These are phyloP conservation scores for Psilocybe azurescens DNA, from an alignment of 768 basidiomycete genomes.

Conservation along the genomic window DNA sequence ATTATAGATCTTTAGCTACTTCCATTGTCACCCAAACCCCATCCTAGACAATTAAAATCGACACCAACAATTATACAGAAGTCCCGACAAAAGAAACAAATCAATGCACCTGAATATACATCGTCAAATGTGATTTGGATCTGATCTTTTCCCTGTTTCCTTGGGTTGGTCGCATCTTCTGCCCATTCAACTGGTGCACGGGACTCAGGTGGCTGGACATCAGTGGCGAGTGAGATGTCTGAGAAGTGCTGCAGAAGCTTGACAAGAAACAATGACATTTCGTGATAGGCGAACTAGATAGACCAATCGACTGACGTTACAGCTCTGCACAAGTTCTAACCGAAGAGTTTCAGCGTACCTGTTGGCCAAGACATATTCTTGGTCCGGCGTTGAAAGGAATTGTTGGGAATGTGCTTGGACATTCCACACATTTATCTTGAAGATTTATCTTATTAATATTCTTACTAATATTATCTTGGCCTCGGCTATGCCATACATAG, in stretches of 20 bases:
- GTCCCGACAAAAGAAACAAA: not conserved
- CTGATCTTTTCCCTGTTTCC: constrained; percentile 30
- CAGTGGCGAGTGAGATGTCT: not conserved
- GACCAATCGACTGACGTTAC: not conserved
- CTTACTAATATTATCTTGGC: too few species aligned
- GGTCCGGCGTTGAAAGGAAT: constrained; percentile 46
- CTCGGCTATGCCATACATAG: too few species aligned
- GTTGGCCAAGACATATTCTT: constrained; percentile 47
- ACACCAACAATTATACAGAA: not conserved
- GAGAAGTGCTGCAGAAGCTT: constrained; percentile 54
- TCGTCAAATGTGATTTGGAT: constrained; percentile 37
- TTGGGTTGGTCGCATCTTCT: constrained; percentile 8
- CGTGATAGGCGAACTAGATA: constrained; percentile 34
- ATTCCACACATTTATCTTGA: too few species aligned
- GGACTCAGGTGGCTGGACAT: not conserved
- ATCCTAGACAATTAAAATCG: not conserved
- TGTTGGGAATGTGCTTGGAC: too few species aligned
- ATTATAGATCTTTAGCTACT: constrained; percentile 21
- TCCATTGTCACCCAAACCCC: constrained; percentile 4
- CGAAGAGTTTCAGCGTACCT: constrained; percentile 46
- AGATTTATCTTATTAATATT: too few species aligned
- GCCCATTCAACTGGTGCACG: constrained; percentile 51
- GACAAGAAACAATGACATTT: constrained; percentile 54
- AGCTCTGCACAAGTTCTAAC: not conserved
- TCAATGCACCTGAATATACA: constrained; percentile 39